phyloP scores from a whole-genome alignment of 1,284 basidiomycete genomes.

The Coniferiporia weirii region DNA sequence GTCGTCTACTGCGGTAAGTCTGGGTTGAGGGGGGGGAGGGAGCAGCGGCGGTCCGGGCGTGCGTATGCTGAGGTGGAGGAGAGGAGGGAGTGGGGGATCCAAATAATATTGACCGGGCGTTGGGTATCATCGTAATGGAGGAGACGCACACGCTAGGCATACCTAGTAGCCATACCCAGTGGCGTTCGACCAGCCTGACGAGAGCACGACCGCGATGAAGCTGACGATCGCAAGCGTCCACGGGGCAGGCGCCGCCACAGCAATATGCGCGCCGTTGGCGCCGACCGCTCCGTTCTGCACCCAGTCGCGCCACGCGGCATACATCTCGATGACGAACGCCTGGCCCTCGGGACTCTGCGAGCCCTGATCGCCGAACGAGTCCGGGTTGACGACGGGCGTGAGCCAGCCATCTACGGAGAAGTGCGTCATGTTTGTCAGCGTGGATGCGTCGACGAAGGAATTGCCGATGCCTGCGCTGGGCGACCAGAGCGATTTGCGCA shows the following conservation, averaged over 20 bases:
- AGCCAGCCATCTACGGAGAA: conserved; percentile 58
- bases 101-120: too few species aligned
- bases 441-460: conserved; percentile 21
- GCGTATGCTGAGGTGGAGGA: too few species aligned
- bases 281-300: conserved; percentile 45
- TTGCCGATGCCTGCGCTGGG: conserved; percentile 18
- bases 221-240: neutral
- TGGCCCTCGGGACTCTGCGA: conserved; percentile 51
- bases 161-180: too few species aligned
- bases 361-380: conserved; percentile 46
- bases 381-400: conserved; percentile 66
- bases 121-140: too few species aligned
- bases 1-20: too few species aligned
- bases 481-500: conserved; percentile 45
- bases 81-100: too few species aligned
- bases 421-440: conserved; percentile 32
- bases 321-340: conserved; percentile 68
- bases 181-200: too few species aligned
- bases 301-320: conserved; percentile 73
- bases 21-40: too few species aligned
- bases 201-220: too few species aligned
- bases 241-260: neutral
- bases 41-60: too few species aligned
- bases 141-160: too few species aligned
- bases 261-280: conserved; percentile 27